These are phyloP conservation scores for Cladophialophora psammophila DNA, from an alignment of 2,329 filamentous ascomycete genomes.

Conservation along the genomic window DNA sequence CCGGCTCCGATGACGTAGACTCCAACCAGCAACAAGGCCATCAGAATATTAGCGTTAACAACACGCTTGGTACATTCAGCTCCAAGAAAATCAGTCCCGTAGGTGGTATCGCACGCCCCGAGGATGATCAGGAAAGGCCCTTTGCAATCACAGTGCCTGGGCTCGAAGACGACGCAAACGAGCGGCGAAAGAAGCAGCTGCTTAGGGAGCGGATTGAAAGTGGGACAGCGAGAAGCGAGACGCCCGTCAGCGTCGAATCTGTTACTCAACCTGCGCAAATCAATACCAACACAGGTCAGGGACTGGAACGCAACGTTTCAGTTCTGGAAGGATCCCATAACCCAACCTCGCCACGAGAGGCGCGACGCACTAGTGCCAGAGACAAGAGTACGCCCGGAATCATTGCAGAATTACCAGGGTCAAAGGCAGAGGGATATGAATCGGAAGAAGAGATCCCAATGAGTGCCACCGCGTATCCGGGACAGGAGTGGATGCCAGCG, in stretches of 20 bases:
- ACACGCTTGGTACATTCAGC: conserved; percentile 46
- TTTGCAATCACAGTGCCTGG: conserved; percentile 48
- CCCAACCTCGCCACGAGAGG: not conserved
- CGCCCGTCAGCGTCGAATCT: conserved; percentile 27
- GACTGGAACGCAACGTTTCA: conserved; percentile 15
- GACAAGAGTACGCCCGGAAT: conserved; percentile 43
- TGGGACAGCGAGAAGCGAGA: conserved; percentile 17
- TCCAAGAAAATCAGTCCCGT: conserved; percentile 41
- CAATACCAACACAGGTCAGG: not conserved
- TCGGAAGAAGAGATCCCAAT: conserved; percentile 56
- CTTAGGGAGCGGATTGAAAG: conserved; percentile 14
- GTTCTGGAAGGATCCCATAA: conserved; percentile 18
- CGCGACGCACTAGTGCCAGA: conserved; percentile 30
- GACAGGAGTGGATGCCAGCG: conserved; percentile 41
- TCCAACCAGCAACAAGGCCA: conserved; percentile 19
- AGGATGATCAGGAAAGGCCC: conserved; percentile 48
- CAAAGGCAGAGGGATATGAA: conserved; percentile 46
- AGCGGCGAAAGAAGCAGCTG: conserved; percentile 8
- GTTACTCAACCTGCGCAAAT: conserved; percentile 3
- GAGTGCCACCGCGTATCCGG: conserved; percentile 58
- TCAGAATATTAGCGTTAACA: conserved; percentile 37
- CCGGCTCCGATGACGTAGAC: conserved; percentile 39
- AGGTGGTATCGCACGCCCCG: conserved; percentile 43
- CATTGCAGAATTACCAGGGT: conserved; percentile 42
- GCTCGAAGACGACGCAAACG: conserved; percentile 27